Evolutionary conservation across 2,329 filamentous ascomycete species (phyloP), one percentile per base, ranked within the genome.

Genomic region (Alternaria solani): DNA sequence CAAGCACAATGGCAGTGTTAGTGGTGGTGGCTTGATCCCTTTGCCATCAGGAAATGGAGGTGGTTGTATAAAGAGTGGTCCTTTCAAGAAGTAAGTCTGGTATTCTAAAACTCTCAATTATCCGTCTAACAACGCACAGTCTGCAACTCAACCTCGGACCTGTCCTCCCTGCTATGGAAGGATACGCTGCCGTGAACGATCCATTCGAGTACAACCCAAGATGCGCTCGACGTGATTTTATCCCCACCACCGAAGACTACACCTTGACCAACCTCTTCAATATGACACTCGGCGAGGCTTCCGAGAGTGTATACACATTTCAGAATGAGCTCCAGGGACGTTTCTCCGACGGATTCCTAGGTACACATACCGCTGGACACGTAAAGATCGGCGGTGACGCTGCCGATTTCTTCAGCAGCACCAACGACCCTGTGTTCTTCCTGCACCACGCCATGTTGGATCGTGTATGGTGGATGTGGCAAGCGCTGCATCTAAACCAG

Each of bases 231-330:
- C 72, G 77, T 8, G 74, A 78, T 48, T 60, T 80, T 25, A 73
- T 77, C 48, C 70, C 73, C 1, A 72, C 58, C 1, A 28, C 49
- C 3, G 56, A 53, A 5, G 64, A 61, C 59, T 48, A 62, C 4
- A 66, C 60, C 3, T 25, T 41, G 1, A 56, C 74, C 2, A 81
- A 86, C 39, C 44, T 70, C 2, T 42, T 57, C 65, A 78, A 81
- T 58, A 83, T 84, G 3, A 81, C 84, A 20, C 68, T 86, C 43
- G 87, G 87, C 59, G 81, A 84, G 63, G 85, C 85, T 39, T 61
- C 61, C 1, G 49, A 43, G 23, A 82, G 80, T 62, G 79, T 80
- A 39, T 47, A 7, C 16, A 38, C 44, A 2, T 68, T 83, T 80
- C 63, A 76, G 78, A 49, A 71, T 51, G 64, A 64, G 78, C 39